Evolutionary conservation across 2,329 filamentous ascomycete genomes (phyloP).

Genomic region (Periconia digitata): DNA sequence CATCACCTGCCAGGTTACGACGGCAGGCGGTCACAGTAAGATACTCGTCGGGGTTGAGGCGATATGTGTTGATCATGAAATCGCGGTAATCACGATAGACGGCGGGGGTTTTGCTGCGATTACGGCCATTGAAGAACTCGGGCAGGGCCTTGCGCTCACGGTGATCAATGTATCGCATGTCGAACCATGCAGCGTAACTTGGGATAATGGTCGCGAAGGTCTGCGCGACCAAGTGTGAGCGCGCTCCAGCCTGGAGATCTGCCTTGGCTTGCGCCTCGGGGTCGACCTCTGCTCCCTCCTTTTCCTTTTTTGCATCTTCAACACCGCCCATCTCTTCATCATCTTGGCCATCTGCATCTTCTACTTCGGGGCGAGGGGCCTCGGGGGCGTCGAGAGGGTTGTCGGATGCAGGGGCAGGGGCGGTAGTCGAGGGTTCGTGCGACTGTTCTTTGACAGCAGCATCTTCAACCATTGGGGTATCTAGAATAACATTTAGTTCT

Average conservation of each 20-base stretch:
- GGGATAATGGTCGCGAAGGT: slow-evolving; percentile 95
- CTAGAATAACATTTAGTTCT: slow-evolving; percentile 40
- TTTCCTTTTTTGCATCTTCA: slow-evolving; percentile 43
- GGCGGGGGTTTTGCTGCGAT: slow-evolving; percentile 94
- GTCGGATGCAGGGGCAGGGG: slow-evolving; percentile 58
- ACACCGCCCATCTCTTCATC: slow-evolving; percentile 68
- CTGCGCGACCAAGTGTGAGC: slow-evolving; percentile 88
- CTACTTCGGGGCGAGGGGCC: slow-evolving; percentile 59
- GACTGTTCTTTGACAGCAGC: slow-evolving; percentile 45
- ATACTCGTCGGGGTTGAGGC: slow-evolving; percentile 93
- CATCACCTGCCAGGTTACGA: slow-evolving; percentile 92
- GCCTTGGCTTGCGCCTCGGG: slow-evolving; percentile 71
- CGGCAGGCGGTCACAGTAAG: slow-evolving; percentile 95
- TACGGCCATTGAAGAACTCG: slow-evolving; percentile 98
- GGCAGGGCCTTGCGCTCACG: slow-evolving; percentile 94
- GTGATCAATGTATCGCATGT: slow-evolving; percentile 89
- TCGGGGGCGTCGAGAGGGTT: slow-evolving; percentile 71
- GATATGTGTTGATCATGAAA: slow-evolving; percentile 99
- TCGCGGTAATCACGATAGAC: slow-evolving; percentile 99
- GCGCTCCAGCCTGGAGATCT: slow-evolving; percentile 79
- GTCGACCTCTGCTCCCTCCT: slow-evolving; percentile 37
- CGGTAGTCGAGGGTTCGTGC: slow-evolving; percentile 60
- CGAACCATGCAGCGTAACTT: slow-evolving; percentile 98
- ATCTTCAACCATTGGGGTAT: slow-evolving; percentile 59
- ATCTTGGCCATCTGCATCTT: slow-evolving; percentile 61